Conservation (phyloP, 306 rosid species). For the Herpetospermum pedunculosum region DNA sequence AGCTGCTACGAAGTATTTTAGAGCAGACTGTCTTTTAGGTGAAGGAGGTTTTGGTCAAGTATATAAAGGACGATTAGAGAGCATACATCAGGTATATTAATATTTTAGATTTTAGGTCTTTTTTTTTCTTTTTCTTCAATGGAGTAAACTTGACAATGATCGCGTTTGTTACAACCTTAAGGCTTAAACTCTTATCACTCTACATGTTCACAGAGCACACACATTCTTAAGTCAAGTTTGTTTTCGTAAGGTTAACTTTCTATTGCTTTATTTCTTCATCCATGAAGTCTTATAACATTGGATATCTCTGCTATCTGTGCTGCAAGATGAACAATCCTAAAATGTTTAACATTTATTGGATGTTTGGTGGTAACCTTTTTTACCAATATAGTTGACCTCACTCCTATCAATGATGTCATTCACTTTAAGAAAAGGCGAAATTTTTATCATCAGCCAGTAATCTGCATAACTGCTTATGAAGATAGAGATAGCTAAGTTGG, state of each 20-base stretch:
- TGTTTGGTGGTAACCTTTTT: neutral
- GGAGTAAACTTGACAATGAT: neutral
- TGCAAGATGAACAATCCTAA: neutral
- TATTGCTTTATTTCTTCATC: neutral
- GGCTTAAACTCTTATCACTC: neutral
- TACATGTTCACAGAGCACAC: neutral
- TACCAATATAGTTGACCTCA: neutral
- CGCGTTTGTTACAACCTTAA: neutral
- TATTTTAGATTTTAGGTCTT: neutral
- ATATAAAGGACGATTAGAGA: conserved; percentile 43
- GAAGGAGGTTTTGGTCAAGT: conserved; percentile 57
- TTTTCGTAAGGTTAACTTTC: neutral
- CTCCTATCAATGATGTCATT: neutral
- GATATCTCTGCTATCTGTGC: neutral
- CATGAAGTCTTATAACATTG: neutral
- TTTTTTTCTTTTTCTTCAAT: neutral
- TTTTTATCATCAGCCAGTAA: neutral
- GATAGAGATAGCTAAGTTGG: neutral
- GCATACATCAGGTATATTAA: conserved; percentile 43
- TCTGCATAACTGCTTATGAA: neutral
- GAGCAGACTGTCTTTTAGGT: conserved; percentile 47
- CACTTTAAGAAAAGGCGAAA: neutral
- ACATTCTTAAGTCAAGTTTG: neutral
- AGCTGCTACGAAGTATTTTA: conserved; percentile 37
- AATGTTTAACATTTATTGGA: neutral